Evolutionary conservation across 345 rosid genomes (phyloP).

Genomic region (Ailanthus altissimus): DNA sequence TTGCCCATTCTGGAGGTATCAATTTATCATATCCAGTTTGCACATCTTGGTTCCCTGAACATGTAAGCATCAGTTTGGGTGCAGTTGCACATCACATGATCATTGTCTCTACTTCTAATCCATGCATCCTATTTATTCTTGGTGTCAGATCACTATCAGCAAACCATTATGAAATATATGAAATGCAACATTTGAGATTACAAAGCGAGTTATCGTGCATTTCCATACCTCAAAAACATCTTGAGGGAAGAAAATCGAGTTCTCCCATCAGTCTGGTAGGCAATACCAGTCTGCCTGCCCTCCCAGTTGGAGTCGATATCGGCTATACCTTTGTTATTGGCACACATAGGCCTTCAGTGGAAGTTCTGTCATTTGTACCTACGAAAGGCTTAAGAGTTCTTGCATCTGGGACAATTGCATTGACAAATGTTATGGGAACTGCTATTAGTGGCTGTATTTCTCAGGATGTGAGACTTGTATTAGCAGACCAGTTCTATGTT

Average conservation of each 20-base stretch:
- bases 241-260: conserved; percentile 43
- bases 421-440: conserved; percentile 71
- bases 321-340: conserved; percentile 80
- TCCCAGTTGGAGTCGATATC: conserved; percentile 65
- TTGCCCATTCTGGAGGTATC: conserved; percentile 82
- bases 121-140: conserved; percentile 76
- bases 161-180: conserved; percentile 66
- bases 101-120: conserved; percentile 89
- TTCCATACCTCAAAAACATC: conserved; percentile 64
- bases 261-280: conserved; percentile 32
- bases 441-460: conserved; percentile 83
- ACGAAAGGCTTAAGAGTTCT: conserved; percentile 67
- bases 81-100: conserved; percentile 77
- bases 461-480: conserved; percentile 94
- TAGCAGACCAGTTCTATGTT: conserved; percentile 77
- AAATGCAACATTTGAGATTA: conserved; percentile 72
- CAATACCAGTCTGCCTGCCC: conserved; percentile 33
- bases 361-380: conserved; percentile 67
- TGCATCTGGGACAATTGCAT: conserved; percentile 72
- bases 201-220: conserved; percentile 90
- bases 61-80: conserved; percentile 84
- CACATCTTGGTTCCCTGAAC: conserved; percentile 76
- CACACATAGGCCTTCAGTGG: conserved; percentile 97
- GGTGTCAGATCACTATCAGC: conserved; percentile 64
- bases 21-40: conserved; percentile 71